phyloP scores from a whole-genome alignment of 352 stramenopile genomes.

The Elongisporangium anandrum region DNA sequence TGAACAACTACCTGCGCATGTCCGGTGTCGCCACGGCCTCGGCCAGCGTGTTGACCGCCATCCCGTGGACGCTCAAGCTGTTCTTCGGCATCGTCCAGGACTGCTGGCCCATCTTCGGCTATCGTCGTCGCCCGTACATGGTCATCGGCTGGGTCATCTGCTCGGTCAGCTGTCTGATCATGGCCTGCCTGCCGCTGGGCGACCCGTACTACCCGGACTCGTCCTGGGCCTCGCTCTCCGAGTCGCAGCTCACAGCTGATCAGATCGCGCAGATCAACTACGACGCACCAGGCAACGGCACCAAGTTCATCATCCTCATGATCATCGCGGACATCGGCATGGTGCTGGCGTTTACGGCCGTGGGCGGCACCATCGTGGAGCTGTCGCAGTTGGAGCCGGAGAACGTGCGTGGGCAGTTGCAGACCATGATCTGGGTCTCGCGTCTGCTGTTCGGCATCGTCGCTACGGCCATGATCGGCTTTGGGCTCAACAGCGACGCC shows the following conservation, averaged over 20 bases:
- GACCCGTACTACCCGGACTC: conserved; percentile 30
- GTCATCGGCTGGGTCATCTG: conserved; percentile 30
- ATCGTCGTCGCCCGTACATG: conserved; percentile 26
- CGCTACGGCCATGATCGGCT: conserved; percentile 17
- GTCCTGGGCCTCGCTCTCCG: conserved; percentile 17
- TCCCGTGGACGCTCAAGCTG: conserved; percentile 36
- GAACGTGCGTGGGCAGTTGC: conserved; percentile 18
- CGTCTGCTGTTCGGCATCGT: conserved; percentile 23
- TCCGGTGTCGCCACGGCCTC: conserved; percentile 27
- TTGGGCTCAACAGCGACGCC: conserved; percentile 27
- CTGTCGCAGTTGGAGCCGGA: conserved; percentile 29
- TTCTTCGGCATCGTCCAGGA: conserved; percentile 43
- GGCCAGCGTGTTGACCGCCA: conserved; percentile 30
- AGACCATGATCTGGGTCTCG: conserved; percentile 26
- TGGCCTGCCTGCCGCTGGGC: conserved; percentile 22
- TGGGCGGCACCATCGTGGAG: conserved; percentile 43
- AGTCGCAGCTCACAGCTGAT: conserved; percentile 7
- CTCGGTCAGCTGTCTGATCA: conserved; percentile 23
- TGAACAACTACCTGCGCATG: conserved; percentile 28
- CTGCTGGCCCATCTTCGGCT: conserved; percentile 37
- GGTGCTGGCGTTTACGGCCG: conserved; percentile 51
- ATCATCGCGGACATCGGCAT: conserved; percentile 57
- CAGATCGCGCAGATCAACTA: conserved; percentile 21
- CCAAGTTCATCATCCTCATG: conserved; percentile 44
- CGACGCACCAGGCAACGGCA: conserved; percentile 18